Evolutionary conservation across 352 stramenopile species (phyloP).

Genomic region (Blastocystis sp.): DNA sequence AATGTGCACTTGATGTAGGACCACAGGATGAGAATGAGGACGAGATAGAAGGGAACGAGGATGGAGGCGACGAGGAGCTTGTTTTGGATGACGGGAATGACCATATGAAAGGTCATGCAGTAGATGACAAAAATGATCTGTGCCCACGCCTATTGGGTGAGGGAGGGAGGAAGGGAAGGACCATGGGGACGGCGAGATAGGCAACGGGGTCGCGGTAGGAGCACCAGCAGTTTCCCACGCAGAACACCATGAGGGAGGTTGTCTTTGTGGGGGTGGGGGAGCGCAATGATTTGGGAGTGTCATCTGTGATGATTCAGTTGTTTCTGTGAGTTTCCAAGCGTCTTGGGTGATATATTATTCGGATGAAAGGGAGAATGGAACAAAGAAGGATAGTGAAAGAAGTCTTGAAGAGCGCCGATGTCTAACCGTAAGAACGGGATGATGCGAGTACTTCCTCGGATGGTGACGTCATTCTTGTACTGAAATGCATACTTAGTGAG

Average conservation of each 20-base stretch:
- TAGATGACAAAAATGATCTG: constrained; percentile 64
- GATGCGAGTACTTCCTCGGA: too few relatives aligned
- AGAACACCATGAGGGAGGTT: constrained; percentile 51
- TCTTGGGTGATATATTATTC: too few relatives aligned
- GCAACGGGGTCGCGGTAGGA: constrained; percentile 56
- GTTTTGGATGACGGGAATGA: constrained; percentile 27
- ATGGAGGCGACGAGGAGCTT: not conserved
- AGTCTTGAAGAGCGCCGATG: too few relatives aligned
- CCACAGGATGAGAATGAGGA: constrained; percentile 49
- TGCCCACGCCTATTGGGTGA: constrained; percentile 35
- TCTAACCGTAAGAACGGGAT: too few relatives aligned
- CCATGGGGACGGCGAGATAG: constrained; percentile 49
- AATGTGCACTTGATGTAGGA: constrained; percentile 27
- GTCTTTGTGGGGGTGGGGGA: too few relatives aligned
- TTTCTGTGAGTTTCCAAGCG: too few relatives aligned
- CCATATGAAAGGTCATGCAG: constrained; percentile 66
- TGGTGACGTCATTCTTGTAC: too few relatives aligned
- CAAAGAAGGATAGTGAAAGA: not conserved
- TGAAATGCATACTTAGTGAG: too few relatives aligned
- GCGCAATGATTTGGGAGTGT: too few relatives aligned
- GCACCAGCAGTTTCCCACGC: constrained; percentile 64
- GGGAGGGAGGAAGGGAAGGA: too few relatives aligned
- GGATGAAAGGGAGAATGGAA: too few relatives aligned
- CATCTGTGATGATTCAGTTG: too few relatives aligned
- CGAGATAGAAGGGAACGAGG: constrained; percentile 34